Evolutionary conservation across 192 early-diverging fungal genomes (phyloP), one percentile per base, ranked within the genome.

Genomic region (Jimgerdemannia lactiflua): DNA sequence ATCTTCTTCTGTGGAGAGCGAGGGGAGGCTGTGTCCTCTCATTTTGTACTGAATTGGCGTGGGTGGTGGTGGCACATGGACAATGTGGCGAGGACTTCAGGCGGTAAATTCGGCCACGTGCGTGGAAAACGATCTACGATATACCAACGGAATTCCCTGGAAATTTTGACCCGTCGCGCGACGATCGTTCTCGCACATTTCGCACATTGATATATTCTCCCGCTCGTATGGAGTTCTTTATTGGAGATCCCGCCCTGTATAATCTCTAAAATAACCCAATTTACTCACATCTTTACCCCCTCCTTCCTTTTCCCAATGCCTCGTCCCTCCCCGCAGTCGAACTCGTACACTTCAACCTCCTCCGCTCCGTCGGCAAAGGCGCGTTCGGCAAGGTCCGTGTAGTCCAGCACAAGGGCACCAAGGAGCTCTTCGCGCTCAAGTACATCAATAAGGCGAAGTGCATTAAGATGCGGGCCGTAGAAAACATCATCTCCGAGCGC

Each of bases 381-480:
- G 95, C 96, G 4, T 98, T 99, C 81, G 97, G 97, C 71, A 99
- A 92, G 88, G 93, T 97, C 65, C 92, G 95, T 18, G 93, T 99
- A 1, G 96, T 97, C 3, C 94, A 98, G 82, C 95, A 97, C 80
- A 94, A 91, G 74, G 82, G 84, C 8, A 89, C 92, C 1, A 89
- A 91, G 73, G 82, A 88, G 69, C 86, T 94, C 64, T 98, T 92
- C 69, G 97, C 97, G n/a, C 88, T 98, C 65, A 98, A 98, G 82
- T 97, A 97, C 81, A 98, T 98, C 88, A 95, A 93, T 87, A 98
- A 98, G 86, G 87, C 82, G n/a, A 89, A 94, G 74, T 97, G 95
- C 79, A 96, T 98, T 41, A 80, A 88, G 71, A 94, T 93, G 91
- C 84, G 89, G 65, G 93, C 96, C 0, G 88, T 96, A 4, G 88